Percentiles rank a stretch among this genome's conserved stretches.
Conservation (phyloP, 1,139 yeast species). For the Nakaseomyces bracarensis region DNA sequence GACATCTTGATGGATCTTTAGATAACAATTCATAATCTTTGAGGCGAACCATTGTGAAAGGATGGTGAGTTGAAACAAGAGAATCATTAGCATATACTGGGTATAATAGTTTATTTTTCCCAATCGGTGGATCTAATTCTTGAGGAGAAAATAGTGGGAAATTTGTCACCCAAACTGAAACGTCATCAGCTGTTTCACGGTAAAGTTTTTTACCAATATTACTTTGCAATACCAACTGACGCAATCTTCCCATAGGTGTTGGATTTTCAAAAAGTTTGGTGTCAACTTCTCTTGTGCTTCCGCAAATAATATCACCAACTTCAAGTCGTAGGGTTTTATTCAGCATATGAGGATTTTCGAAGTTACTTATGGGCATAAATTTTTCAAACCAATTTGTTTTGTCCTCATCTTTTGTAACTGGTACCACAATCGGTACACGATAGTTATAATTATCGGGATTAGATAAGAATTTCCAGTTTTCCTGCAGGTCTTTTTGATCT, state of each 20-base stretch:
- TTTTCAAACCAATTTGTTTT: conserved; percentile 39
- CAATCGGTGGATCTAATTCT: conserved; percentile 32
- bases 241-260: conserved; percentile 81
- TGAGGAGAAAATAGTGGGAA: conserved; percentile 85
- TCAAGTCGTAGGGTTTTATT: conserved; percentile 36
- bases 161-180: conserved; percentile 79
- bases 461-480: conserved; percentile 36
- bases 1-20: conserved; percentile 51
- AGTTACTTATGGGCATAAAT: conserved; percentile 31
- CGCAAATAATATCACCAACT: conserved; percentile 68
- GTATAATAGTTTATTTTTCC: conserved; percentile 34
- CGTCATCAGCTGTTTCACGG: conserved; percentile 29
- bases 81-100: conserved; percentile 49
- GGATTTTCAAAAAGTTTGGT: conserved; percentile 72
- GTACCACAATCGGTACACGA: conserved; percentile 53
- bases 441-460: conserved; percentile 44
- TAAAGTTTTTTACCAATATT: conserved; percentile 28
- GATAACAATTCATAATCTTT: conserved; percentile 55
- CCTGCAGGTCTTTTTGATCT: conserved; percentile 29
- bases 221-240: conserved; percentile 63
- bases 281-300: conserved; percentile 56
- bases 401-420: conserved; percentile 38
- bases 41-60: conserved; percentile 83
- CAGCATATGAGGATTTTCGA: conserved; percentile 33
- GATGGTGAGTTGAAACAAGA: conserved; percentile 81